Percentiles rank a stretch among this genome's conserved stretches.
Conservation (phyloP, 192 early-diverging fungal species). For the Linnemannia hyalina region DNA sequence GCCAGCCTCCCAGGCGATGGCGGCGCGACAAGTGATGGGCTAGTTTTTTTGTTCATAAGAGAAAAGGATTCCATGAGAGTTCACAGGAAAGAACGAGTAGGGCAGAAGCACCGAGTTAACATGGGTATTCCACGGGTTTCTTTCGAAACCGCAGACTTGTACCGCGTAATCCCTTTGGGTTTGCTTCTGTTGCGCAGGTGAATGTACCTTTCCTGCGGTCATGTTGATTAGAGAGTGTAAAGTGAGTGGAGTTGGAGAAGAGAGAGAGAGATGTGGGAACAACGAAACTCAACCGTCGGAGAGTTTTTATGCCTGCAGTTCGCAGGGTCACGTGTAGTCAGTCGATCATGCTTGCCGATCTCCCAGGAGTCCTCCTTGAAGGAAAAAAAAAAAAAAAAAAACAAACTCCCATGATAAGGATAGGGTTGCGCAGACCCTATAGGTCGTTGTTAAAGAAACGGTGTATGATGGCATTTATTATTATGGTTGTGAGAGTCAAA, state of each 20-base stretch:
- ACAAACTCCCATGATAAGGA: no score
- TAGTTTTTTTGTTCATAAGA: neutral
- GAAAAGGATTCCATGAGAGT: neutral
- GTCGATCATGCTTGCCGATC: no score
- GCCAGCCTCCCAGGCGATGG: constrained; percentile 94
- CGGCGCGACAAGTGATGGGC: constrained; percentile 89
- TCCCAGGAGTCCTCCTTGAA: no score
- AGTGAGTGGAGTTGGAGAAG: neutral
- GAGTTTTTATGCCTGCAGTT: neutral
- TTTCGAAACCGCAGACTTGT: no score
- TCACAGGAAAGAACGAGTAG: no score
- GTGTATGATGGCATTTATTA: neutral
- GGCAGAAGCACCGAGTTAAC: no score
- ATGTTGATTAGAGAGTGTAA: constrained; percentile 17
- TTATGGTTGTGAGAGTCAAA: neutral
- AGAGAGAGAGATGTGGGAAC: constrained; percentile 3
- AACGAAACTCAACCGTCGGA: neutral
- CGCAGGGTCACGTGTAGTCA: neutral
- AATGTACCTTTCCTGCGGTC: constrained; percentile 53
- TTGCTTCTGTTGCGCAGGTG: neutral
- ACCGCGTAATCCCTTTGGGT: neutral
- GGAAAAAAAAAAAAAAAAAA: no score
- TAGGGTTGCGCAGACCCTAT: no score
- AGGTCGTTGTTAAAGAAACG: no score
- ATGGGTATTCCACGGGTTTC: no score